Evolutionary conservation across 305 asterid genomes (phyloP), one percentile per base, ranked within the genome.

Genomic region (Fraxinus velutina): DNA sequence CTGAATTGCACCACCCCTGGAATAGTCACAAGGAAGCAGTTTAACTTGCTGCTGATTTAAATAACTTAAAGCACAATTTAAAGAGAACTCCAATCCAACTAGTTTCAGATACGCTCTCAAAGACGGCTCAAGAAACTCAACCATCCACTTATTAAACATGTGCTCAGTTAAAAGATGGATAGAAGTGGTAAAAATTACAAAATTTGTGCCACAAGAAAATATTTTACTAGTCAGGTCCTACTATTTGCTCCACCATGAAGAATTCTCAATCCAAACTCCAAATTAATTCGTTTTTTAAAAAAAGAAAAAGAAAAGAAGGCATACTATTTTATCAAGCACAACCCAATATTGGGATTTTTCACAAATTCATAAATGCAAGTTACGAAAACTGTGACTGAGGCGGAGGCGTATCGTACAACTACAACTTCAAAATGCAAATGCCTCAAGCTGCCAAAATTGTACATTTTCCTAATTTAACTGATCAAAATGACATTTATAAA

Each of bases 271-370:
- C 47, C 47, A 39, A 37, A 37, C 44, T 37, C 29, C 29, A 27
- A 8, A 37, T 7, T 1, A 2, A 1, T 36, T 4, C 0, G 0
- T 33, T 33, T 36, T 34, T 36, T 36, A 30, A 30, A 30, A 29
- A 2, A 30, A 30, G 30, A 27, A 30, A 94, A 92, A 30, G 3
- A 3, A 4, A 34, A 4, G 7, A 34, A 34, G 9, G 39, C 39
- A 34, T 34, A 34, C 1, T 6, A 6, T 0, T 37, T 12, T 12
- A 44, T 44, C n/a, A 10, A 44, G 52, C 52, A 44, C 10, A 44
- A 44, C 52, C n/a, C 52, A 10, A 44, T 44, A 44, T 44, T 12
- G n/a, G 52, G 52, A 44, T 2, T 44, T 44, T 44, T 44, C n/a
- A 42, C 13, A 37, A 37, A 37, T 37, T 42, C n/a, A 42, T 42